Percentiles rank a stretch among this genome's conserved stretches.
Conservation (phyloP, 2,329 filamentous ascomycete genomes). For the Sclerotinia borealis region DNA sequence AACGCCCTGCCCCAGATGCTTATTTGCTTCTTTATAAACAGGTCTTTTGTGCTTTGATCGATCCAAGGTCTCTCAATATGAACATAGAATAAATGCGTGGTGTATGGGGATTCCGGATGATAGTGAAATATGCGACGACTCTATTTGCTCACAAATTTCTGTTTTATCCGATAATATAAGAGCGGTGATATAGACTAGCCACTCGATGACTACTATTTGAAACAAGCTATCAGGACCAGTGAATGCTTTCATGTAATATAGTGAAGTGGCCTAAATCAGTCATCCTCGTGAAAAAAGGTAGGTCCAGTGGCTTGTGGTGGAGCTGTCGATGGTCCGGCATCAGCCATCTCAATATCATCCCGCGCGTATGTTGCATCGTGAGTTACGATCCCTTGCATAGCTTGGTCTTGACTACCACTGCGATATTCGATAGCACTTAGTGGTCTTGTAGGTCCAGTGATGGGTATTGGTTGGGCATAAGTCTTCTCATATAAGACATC, state of each 20-base stretch:
- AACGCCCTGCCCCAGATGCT: constrained; percentile 5
- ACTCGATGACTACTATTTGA: neutral
- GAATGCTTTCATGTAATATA: neutral
- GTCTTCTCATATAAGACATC: constrained; percentile 45
- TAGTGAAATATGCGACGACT: neutral
- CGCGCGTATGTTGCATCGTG: constrained; percentile 17
- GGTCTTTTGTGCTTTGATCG: neutral
- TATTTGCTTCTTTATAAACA: constrained; percentile 6
- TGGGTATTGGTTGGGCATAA: constrained; percentile 26
- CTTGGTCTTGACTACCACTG: constrained; percentile 21
- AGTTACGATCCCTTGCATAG: constrained; percentile 24
- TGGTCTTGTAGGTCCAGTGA: constrained; percentile 24
- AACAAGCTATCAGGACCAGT: neutral
- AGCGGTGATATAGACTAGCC: neutral
- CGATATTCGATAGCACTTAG: constrained; percentile 31
- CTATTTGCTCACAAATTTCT: neutral
- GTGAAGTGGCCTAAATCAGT: constrained; percentile 10
- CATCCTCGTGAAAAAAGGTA: constrained; percentile 31
- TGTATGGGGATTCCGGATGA: neutral
- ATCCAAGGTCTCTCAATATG: neutral
- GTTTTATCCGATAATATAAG: neutral
- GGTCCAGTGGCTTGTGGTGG: constrained; percentile 26
- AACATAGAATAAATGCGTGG: neutral
- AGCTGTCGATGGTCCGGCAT: constrained; percentile 29
- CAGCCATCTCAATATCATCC: constrained; percentile 29